Evolutionary conservation across 106 monocot genomes (phyloP).

Genomic region (Dendrobium catenatum): DNA sequence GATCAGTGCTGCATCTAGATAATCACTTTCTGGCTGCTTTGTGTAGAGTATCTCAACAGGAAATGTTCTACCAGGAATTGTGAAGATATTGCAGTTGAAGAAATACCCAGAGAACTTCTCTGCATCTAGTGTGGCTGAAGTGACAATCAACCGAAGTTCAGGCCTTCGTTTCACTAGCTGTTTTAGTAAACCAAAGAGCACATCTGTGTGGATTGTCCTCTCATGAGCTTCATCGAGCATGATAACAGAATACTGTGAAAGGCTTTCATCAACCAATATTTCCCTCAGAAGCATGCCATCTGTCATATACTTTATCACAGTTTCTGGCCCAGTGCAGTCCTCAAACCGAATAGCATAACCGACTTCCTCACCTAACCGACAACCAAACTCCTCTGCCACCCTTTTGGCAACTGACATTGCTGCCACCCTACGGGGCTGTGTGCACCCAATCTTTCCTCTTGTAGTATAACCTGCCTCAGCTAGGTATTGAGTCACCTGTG

Average conservation of each 20-base stretch:
- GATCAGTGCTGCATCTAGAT: conserved; percentile 88
- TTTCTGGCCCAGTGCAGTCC: conserved; percentile 92
- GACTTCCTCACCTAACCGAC: conserved; percentile 85
- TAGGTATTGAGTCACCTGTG: conserved; percentile 91
- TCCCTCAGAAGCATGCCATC: conserved; percentile 96
- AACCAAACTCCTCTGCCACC: conserved; percentile 98
- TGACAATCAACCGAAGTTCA: conserved; percentile 80
- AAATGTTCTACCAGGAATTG: conserved; percentile 91
- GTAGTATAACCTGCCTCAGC: conserved; percentile 93
- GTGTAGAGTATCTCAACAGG: conserved; percentile 93
- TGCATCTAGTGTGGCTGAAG: conserved; percentile 90
- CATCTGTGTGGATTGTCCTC: conserved; percentile 91
- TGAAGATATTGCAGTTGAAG: conserved; percentile 88
- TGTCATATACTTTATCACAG: conserved; percentile 95
- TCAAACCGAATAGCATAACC: conserved; percentile 97
- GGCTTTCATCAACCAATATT: conserved; percentile 80
- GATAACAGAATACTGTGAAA: conserved; percentile 87
- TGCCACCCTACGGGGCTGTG: conserved; percentile 94
- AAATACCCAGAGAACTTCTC: conserved; percentile 98
- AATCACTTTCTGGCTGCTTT: conserved; percentile 89
- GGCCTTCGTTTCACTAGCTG: conserved; percentile 70
- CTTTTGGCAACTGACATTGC: conserved; percentile 97
- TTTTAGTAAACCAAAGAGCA: conserved; percentile 86
- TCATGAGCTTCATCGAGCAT: conserved; percentile 99
- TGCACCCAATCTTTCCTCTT: conserved; percentile 87